Base-by-base conservation (phyloP, 2,329 filamentous ascomycete genomes). In the Aspergillus eucalypticola region DNA sequence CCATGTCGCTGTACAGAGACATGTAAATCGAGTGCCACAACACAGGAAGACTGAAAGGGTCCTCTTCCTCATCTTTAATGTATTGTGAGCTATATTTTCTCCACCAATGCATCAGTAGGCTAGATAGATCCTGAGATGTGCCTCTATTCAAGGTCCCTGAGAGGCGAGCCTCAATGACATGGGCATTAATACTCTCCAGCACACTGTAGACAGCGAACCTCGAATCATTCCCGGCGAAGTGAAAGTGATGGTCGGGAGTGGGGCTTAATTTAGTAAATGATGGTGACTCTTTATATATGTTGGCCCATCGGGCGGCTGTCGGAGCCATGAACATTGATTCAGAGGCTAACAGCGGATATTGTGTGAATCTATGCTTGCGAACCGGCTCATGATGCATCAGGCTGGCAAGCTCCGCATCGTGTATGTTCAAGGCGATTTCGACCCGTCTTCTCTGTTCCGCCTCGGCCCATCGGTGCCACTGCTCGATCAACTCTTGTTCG, bases 11-110 rank as follows among this genome's bases (percentile, higher is more conserved):
- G 46, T 69, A 66, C 1, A 73, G 54, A 5, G 57, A 62, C 44
- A 74, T 73, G 38, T 66, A 72, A 7, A 70, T 64, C 0, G 66
- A 67, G 46, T 74, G 71, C 71, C 71, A 74, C 19, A 73, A 63
- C 7, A 71, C 68, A 8, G 66, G 65, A 8, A 73, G 59, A 52
- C 67, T 67, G 23, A 69, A 69, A 11, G 63, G 59, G 48, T 70
- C 66, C 35, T 50, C 25, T 10, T 44, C 52, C 7, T 54, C 21
- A n/a, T 42, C n/a, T 3, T 46, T 21, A 2, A 15, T 23, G 32
- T 51, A 42, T 21, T 60, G 54, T 2, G 17, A 54, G 21, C 35
- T 62, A 48, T 66, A 68, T 60, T 50, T 64, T 46, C 41, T 54
- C 70, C 59, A 72, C 69, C 62, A 72, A 42, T 32, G 61, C 42